Conservation (phyloP, 2,329 filamentous ascomycete species). For the Cryoendolithus antarcticus region DNA sequence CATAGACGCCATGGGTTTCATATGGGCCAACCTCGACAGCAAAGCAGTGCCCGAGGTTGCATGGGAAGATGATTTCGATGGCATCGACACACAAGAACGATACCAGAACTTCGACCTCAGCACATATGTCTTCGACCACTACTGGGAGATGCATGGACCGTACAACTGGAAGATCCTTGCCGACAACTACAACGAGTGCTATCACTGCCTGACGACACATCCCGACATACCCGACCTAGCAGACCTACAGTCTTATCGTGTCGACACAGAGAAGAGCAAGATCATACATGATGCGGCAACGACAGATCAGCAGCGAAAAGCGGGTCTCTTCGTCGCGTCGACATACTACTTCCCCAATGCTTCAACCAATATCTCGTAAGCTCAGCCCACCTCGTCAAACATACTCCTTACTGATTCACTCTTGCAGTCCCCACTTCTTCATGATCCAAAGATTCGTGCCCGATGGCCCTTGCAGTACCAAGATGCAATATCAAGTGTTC, state of each 20-base stretch:
- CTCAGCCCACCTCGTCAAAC: conserved; percentile 3
- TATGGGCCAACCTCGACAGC: conserved; percentile 47
- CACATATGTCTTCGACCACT: conserved; percentile 45
- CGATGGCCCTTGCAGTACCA: conserved; percentile 35
- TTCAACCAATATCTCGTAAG: conserved; percentile 40
- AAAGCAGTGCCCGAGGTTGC: conserved; percentile 33
- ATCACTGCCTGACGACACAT: conserved; percentile 49
- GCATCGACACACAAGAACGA: conserved; percentile 33
- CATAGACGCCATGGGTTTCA: conserved; percentile 41
- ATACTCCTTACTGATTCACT: conserved; percentile 4
- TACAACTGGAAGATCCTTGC: conserved; percentile 51
- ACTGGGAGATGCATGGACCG: conserved; percentile 44
- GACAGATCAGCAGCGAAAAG: conserved; percentile 36
- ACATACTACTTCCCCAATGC: conserved; percentile 42
- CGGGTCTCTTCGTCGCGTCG: conserved; percentile 34
- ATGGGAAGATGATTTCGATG: conserved; percentile 42
- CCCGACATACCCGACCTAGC: conserved; percentile 46
- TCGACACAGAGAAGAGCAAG: conserved; percentile 36
- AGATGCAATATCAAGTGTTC: conserved; percentile 53
- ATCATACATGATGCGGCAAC: conserved; percentile 38
- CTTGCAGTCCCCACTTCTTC: conserved; percentile 45
- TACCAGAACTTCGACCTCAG: conserved; percentile 38
- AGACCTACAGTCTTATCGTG: conserved; percentile 44
- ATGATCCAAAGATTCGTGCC: conserved; percentile 53
- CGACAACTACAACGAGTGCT: conserved; percentile 57